phyloP scores from a whole-genome alignment of 2,329 filamentous ascomycete species.

The Fusarium nelsonii region DNA sequence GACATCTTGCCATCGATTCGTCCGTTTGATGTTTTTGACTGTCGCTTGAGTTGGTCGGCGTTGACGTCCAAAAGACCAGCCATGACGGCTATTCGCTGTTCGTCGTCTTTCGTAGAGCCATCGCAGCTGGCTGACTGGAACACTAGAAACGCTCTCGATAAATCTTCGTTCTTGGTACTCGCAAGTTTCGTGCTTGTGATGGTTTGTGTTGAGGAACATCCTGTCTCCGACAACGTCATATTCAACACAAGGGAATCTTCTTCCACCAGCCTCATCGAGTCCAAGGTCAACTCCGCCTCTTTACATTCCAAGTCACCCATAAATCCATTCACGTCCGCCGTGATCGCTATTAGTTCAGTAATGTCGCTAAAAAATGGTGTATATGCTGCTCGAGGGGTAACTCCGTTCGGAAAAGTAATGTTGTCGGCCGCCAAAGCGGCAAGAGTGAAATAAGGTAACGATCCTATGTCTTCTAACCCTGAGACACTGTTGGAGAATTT shows the following conservation, averaged over 20 bases:
- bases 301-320: slow-evolving; percentile 51
- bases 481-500: slow-evolving; percentile 48
- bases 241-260: slow-evolving; percentile 45
- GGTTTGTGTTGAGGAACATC: slow-evolving; percentile 38
- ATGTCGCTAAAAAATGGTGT: slow-evolving; percentile 50
- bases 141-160: slow-evolving; percentile 35
- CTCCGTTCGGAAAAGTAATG: slow-evolving; percentile 51
- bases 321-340: slow-evolving; percentile 54
- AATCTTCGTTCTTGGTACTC: slow-evolving; percentile 17
- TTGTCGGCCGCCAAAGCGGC: slow-evolving; percentile 49
- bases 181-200: slow-evolving; percentile 37
- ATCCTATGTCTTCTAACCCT: slow-evolving; percentile 42
- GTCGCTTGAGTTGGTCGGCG: slow-evolving; percentile 28
- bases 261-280: slow-evolving; percentile 39
- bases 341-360: slow-evolving; percentile 43
- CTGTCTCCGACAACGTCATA: slow-evolving; percentile 45
- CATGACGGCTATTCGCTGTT: slow-evolving; percentile 44
- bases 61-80: slow-evolving; percentile 38
- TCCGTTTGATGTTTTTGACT: slow-evolving; percentile 22
- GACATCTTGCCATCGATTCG: slow-evolving; percentile 28
- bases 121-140: slow-evolving; percentile 39
- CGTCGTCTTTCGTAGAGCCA: slow-evolving; percentile 29
- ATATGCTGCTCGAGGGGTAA: slow-evolving; percentile 52
- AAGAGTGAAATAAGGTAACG: slow-evolving; percentile 53
- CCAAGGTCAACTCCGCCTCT: slow-evolving; percentile 44